Evolutionary conservation across 371 early-diverging fungal species (phyloP).

Genomic region (Actinomortierella wolfii): DNA sequence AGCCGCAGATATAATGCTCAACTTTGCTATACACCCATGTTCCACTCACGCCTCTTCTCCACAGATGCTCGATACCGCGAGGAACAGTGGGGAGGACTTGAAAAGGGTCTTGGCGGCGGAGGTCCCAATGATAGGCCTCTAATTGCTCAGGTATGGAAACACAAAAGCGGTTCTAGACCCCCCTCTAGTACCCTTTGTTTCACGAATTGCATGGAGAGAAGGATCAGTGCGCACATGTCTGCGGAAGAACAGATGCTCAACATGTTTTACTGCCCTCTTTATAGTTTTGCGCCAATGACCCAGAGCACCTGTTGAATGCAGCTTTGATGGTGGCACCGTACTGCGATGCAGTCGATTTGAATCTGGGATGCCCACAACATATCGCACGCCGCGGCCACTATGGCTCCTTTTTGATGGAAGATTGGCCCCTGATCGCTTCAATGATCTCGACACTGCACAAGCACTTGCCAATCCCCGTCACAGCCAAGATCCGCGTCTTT

Average conservation of each 20-base stretch:
- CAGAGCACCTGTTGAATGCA: constrained; percentile 83
- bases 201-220: background rate
- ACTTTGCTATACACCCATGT: constrained; percentile 99
- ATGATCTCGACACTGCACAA: constrained; percentile 74
- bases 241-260: background rate
- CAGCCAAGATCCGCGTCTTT: constrained; percentile 97
- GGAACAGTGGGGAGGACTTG: constrained; percentile 67
- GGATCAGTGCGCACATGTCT: background rate
- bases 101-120: constrained; percentile 56
- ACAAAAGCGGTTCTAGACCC: background rate
- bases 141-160: constrained; percentile 79
- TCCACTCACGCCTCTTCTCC: constrained; percentile 89
- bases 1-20: constrained; percentile 90
- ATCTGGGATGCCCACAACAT: constrained; percentile 98
- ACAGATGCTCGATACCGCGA: constrained; percentile 65
- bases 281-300: constrained; percentile 98
- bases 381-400: constrained; percentile 96
- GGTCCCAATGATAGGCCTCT: constrained; percentile 83
- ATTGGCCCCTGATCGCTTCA: constrained; percentile 86
- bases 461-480: constrained; percentile 93
- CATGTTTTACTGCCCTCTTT: constrained; percentile 1
- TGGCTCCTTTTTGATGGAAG: constrained; percentile 96
- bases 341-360: constrained; percentile 97
- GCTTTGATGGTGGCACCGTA: constrained; percentile 84
- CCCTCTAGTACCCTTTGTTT: background rate